These are phyloP conservation scores for Claviceps sp. DNA, from an alignment of 2,329 filamentous ascomycete species.

Conservation along the genomic window DNA sequence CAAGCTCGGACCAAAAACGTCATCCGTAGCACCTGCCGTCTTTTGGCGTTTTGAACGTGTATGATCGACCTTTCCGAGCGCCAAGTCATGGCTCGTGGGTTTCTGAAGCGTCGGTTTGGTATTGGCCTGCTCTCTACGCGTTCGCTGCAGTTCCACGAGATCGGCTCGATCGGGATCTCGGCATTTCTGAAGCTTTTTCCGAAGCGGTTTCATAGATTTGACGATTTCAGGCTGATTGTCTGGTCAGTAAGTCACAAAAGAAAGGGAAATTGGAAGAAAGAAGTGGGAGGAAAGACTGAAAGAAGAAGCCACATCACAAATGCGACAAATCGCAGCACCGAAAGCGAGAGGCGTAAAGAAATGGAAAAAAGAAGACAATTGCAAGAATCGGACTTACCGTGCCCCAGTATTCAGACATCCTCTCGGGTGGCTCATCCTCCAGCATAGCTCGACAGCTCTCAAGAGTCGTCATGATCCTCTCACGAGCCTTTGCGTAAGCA, in stretches of 20 bases:
- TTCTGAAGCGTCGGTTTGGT: constrained; percentile 28
- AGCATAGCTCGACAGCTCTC: constrained; percentile 40
- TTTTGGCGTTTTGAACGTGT: constrained; percentile 33
- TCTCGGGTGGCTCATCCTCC: constrained; percentile 41
- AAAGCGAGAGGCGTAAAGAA: not conserved
- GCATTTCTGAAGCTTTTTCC: constrained; percentile 59
- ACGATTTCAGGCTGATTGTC: constrained; percentile 26
- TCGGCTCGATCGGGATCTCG: constrained; percentile 63
- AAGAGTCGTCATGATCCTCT: constrained; percentile 37
- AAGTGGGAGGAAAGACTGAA: not conserved
- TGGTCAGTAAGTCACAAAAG: not conserved
- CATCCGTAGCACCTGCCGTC: constrained; percentile 23
- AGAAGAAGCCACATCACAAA: too few species aligned
- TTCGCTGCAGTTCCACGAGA: constrained; percentile 53
- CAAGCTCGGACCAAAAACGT: constrained; percentile 32
- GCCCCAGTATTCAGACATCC: constrained; percentile 40
- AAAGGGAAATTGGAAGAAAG: not conserved
- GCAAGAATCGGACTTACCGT: constrained; percentile 23
- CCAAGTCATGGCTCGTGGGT: constrained; percentile 26
- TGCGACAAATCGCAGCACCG: too few species aligned
- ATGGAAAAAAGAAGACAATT: not conserved
- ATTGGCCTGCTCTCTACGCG: constrained; percentile 41
- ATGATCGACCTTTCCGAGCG: constrained; percentile 30
- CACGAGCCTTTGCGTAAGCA: constrained; percentile 13
- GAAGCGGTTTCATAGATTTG: constrained; percentile 39